Conservation (phyloP, 768 basidiomycete genomes). For the Auricularia sp. region DNA sequence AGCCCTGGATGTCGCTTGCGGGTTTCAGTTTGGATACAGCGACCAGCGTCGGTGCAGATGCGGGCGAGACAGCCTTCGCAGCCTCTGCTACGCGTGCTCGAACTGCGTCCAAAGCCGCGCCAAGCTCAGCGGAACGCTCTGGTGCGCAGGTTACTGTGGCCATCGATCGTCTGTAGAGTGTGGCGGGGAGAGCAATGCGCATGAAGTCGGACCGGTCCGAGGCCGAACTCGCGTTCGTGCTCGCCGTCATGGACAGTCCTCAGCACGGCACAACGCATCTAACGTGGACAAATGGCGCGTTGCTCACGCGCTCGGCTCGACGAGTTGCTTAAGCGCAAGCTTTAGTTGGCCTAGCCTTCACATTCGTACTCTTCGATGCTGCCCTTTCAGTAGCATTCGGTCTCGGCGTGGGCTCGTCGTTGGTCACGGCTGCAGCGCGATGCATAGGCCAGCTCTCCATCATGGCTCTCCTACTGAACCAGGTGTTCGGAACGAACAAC, state of each 20-base stretch:
- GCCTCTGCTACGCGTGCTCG: constrained; percentile 35
- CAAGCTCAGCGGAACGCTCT: constrained; percentile 45
- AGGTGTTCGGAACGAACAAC: constrained; percentile 66
- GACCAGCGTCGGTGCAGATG: constrained; percentile 41
- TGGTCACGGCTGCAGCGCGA: constrained; percentile 59
- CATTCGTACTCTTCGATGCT: constrained; percentile 68
- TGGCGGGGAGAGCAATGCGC: neutral
- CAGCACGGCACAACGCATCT: constrained; percentile 27
- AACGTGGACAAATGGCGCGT: constrained; percentile 50
- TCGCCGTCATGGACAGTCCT: constrained; percentile 22
- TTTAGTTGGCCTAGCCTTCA: constrained; percentile 50
- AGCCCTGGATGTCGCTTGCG: constrained; percentile 72
- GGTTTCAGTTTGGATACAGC: constrained; percentile 95
- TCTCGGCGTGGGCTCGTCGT: constrained; percentile 58
- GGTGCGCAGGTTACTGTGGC: constrained; percentile 11
- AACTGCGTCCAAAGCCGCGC: constrained; percentile 44
- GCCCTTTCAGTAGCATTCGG: constrained; percentile 51
- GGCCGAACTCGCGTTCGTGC: neutral
- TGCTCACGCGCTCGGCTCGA: neutral
- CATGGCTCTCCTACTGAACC: constrained; percentile 59
- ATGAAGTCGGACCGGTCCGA: neutral
- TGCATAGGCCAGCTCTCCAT: constrained; percentile 72
- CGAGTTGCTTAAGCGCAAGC: no score
- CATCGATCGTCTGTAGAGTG: neutral
- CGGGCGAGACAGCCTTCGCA: constrained; percentile 6